These are phyloP conservation scores for Kwoniella pini DNA, from an alignment of 768 basidiomycete genomes.

Conservation along the genomic window DNA sequence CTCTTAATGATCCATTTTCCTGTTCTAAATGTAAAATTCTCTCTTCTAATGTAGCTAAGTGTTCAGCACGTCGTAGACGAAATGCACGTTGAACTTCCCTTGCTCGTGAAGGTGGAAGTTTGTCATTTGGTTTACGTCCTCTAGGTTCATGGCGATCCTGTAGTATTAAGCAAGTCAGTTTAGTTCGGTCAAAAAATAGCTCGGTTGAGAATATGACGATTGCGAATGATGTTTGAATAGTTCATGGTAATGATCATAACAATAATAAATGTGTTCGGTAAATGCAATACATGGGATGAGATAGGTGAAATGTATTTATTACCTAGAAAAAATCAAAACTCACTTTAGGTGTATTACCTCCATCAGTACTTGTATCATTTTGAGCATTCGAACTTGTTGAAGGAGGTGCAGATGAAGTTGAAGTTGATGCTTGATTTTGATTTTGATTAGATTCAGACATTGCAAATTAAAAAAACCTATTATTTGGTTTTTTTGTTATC, in stretches of 20 bases:
- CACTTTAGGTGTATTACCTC: constrained; percentile 2
- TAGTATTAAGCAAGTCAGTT: neutral
- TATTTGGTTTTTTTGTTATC: neutral
- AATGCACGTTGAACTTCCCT: constrained; percentile 56
- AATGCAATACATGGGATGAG: too few relatives aligned
- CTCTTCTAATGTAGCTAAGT: constrained; percentile 54
- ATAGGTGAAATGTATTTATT: too few relatives aligned
- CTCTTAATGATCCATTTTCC: constrained; percentile 53
- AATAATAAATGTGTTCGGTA: too few relatives aligned
- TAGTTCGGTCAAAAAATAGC: neutral
- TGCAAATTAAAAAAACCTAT: neutral
- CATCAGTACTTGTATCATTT: neutral
- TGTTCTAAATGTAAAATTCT: constrained; percentile 52
- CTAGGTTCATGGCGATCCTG: constrained; percentile 52
- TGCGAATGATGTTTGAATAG: too few relatives aligned
- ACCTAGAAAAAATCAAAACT: too few relatives aligned
- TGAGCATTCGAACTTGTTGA: neutral
- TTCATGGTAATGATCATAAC: too few relatives aligned
- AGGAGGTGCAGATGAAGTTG: constrained; percentile 1
- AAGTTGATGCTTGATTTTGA: constrained; percentile 2
- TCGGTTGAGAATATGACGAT: too few relatives aligned
- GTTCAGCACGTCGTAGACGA: constrained; percentile 53
- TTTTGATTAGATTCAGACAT: constrained; percentile 1
- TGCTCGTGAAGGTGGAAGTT: constrained; percentile 53
- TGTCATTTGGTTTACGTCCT: constrained; percentile 53